Conservation (phyloP, 2,329 filamentous ascomycete species). For the Colletotrichum chlorophyti region DNA sequence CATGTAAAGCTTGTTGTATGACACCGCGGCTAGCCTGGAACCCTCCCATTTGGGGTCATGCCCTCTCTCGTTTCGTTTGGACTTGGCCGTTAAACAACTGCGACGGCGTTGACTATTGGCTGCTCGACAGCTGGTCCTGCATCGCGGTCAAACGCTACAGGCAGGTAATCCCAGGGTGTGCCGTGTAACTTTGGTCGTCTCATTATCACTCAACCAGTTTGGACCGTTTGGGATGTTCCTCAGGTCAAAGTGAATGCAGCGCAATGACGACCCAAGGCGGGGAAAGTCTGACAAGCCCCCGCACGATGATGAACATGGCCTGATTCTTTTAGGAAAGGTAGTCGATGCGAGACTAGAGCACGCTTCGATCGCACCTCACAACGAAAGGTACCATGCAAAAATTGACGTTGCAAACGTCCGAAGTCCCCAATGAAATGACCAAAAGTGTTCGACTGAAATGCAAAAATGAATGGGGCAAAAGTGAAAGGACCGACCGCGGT, state of each 20-base stretch:
- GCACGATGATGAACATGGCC: slow-evolving; percentile 5
- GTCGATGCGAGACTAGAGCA: slow-evolving; percentile 7
- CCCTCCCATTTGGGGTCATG: slow-evolving; percentile 8
- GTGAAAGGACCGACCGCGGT: slow-evolving; percentile 20
- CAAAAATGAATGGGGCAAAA: not conserved
- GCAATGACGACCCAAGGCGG: slow-evolving; percentile 12
- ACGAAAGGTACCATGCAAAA: not conserved
- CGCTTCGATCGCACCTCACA: not conserved
- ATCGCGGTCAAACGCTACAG: slow-evolving; percentile 13
- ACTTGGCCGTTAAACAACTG: not conserved
- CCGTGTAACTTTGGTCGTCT: slow-evolving; percentile 1
- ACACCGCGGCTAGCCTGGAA: slow-evolving; percentile 23
- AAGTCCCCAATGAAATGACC: no score
- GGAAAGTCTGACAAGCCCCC: slow-evolving; percentile 8
- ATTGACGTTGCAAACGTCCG: not conserved
- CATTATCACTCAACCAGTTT: not conserved
- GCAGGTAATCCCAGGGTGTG: slow-evolving; percentile 3
- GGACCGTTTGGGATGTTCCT: not conserved
- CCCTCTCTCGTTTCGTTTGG: slow-evolving; percentile 18
- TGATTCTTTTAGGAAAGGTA: not conserved
- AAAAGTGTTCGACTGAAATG: no score
- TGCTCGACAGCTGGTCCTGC: slow-evolving; percentile 1
- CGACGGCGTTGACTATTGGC: slow-evolving; percentile 7
- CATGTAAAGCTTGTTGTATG: slow-evolving; percentile 18
- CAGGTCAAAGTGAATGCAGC: not conserved